Evolutionary conservation across 495 filamentous ascomycete genomes (phyloP).

Genomic region (Aspergillus conjunctus): DNA sequence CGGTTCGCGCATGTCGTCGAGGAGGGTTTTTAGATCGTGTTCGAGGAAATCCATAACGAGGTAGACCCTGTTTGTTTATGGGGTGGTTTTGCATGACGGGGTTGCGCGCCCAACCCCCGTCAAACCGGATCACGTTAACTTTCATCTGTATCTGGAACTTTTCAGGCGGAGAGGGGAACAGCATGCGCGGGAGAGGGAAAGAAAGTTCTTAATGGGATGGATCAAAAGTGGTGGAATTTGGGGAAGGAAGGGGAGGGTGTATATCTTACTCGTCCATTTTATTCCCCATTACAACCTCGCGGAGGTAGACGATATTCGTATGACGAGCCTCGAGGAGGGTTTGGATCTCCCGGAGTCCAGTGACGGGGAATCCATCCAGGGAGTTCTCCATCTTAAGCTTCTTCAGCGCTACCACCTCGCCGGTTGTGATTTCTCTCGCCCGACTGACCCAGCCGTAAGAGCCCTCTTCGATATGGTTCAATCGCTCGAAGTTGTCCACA

Average conservation of each 20-base stretch:
- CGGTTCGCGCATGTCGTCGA: constrained; percentile 90
- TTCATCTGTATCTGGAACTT: constrained; percentile 31
- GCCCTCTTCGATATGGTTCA: constrained; percentile 98
- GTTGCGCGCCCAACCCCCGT: constrained; percentile 5
- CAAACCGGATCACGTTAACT: constrained; percentile 20
- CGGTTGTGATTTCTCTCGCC: constrained; percentile 76
- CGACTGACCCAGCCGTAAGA: constrained; percentile 93
- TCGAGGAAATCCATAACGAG: constrained; percentile 98
- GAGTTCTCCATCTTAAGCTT: constrained; percentile 87
- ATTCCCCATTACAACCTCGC: constrained; percentile 85
- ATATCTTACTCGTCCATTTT: constrained; percentile 70
- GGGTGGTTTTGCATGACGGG: no score
- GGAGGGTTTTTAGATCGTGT: constrained; percentile 93
- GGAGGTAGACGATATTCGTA: constrained; percentile 73
- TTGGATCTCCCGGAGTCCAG: constrained; percentile 87
- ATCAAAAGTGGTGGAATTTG: background rate
- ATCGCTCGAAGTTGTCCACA: constrained; percentile 84
- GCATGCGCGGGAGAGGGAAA: constrained; percentile 5
- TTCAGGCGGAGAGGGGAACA: constrained; percentile 21
- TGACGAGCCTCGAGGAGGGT: constrained; percentile 67
- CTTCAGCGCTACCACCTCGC: constrained; percentile 90
- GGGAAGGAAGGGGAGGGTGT: constrained; percentile 7
- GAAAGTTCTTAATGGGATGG: background rate
- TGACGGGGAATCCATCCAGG: constrained; percentile 88
- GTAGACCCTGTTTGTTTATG: constrained; percentile 65